Percentiles rank a stretch among this genome's conserved stretches.
Conservation (phyloP, 2,329 filamentous ascomycete genomes). For the Aspergillus texensis region DNA sequence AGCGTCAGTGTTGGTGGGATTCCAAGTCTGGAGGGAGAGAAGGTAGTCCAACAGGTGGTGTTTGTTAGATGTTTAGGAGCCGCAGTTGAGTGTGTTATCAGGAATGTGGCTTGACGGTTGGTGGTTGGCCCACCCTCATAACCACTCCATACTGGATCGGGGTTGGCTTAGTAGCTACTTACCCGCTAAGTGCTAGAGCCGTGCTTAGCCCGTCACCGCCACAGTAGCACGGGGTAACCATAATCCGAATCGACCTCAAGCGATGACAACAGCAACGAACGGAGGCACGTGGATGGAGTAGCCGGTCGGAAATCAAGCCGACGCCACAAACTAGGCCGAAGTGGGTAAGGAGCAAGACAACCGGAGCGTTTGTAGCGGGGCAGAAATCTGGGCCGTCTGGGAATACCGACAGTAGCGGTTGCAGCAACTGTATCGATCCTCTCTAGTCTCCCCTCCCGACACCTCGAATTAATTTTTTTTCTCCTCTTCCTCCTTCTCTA, state of each 20-base stretch:
- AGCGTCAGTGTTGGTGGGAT: neutral
- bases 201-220: conserved; percentile 11
- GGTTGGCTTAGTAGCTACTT: conserved; percentile 9
- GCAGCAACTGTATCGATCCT: conserved; percentile 6
- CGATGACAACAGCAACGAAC: conserved; percentile 4
- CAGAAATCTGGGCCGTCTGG: neutral
- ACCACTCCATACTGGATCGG: conserved; percentile 14
- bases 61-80: conserved; percentile 18
- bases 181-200: conserved; percentile 1
- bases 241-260: conserved; percentile 3
- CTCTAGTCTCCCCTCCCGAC: neutral
- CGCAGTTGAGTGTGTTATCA: conserved; percentile 18
- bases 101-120: conserved; percentile 16
- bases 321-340: conserved; percentile 7
- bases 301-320: conserved; percentile 7
- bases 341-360: neutral
- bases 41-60: conserved; percentile 6
- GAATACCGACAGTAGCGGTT: neutral
- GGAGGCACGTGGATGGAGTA: conserved; percentile 12
- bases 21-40: conserved; percentile 5
- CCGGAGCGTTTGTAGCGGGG: neutral
- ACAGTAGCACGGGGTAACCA: conserved; percentile 6
- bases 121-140: conserved; percentile 14
- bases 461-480: neutral
- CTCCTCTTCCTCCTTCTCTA: neutral